Evolutionary conservation across 2,329 filamentous ascomycete genomes (phyloP).

Genomic region (Plenodomus biglobosus): DNA sequence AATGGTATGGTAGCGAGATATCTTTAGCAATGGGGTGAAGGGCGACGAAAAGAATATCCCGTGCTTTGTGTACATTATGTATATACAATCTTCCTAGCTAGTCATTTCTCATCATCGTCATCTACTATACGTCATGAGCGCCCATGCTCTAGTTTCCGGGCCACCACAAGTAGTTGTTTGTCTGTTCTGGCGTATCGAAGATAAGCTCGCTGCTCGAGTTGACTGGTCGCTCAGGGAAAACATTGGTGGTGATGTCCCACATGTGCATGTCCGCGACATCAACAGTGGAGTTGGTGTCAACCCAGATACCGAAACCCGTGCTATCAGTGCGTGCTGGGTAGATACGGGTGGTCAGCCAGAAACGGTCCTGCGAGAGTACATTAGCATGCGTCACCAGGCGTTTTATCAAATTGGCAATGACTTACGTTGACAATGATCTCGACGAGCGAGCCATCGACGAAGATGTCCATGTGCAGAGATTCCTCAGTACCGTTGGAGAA

Average conservation of each 20-base stretch:
- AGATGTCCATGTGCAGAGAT: slow-evolving; percentile 48
- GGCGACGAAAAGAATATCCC: too few species aligned
- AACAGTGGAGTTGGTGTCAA: slow-evolving; percentile 42
- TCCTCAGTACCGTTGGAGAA: slow-evolving; percentile 41
- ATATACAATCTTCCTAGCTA: too few species aligned
- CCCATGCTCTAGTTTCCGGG: slow-evolving; percentile 38
- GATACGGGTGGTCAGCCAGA: slow-evolving; percentile 48
- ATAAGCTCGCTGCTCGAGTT: slow-evolving; percentile 47
- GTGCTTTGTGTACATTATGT: too few species aligned
- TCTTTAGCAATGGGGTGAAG: too few species aligned
- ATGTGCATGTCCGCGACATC: slow-evolving; percentile 41
- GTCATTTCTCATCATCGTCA: too few species aligned
- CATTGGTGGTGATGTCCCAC: slow-evolving; percentile 46
- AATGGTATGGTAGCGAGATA: neutral
- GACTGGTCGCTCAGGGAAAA: slow-evolving; percentile 46
- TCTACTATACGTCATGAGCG: neutral
- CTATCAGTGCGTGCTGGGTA: slow-evolving; percentile 51
- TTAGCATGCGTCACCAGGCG: neutral
- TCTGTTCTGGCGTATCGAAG: slow-evolving; percentile 48
- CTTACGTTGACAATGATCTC: slow-evolving; percentile 51
- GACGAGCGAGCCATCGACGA: slow-evolving; percentile 51
- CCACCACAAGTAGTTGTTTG: slow-evolving; percentile 52
- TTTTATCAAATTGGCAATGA: neutral
- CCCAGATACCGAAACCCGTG: slow-evolving; percentile 48
- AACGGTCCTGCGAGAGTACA: slow-evolving; percentile 36